phyloP scores from a whole-genome alignment of 495 filamentous ascomycete species.

The Thozetella sp. region DNA sequence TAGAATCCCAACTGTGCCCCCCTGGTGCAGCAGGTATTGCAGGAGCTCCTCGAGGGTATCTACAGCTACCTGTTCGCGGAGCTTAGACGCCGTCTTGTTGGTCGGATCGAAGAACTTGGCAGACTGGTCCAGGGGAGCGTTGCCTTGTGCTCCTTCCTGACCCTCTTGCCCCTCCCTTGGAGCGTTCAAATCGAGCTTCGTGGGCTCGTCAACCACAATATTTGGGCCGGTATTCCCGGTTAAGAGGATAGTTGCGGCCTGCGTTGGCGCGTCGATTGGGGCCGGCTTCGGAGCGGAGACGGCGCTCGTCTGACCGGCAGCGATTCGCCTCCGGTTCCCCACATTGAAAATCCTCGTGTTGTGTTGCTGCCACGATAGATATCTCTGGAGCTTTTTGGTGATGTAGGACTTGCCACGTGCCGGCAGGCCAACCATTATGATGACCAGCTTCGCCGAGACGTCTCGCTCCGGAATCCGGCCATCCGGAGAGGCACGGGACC shows the following conservation, averaged over 20 bases:
- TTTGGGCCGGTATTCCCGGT: slow-evolving; percentile 39
- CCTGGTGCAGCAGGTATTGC: slow-evolving; percentile 78
- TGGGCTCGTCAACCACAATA: slow-evolving; percentile 31
- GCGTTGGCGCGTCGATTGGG: slow-evolving; percentile 34
- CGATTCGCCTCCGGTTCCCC: slow-evolving; percentile 83
- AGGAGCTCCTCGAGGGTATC: slow-evolving; percentile 91
- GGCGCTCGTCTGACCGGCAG: slow-evolving; percentile 54
- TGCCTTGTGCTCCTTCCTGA: slow-evolving; percentile 45
- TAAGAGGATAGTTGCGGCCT: slow-evolving; percentile 48
- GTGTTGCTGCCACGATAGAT: slow-evolving; percentile 96
- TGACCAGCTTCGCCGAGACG: slow-evolving; percentile 92
- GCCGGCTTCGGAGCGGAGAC: slow-evolving; percentile 20
- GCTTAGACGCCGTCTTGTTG: slow-evolving; percentile 77
- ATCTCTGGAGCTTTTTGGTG: slow-evolving; percentile 94
- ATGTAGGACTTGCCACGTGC: slow-evolving; percentile 97
- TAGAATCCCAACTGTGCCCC: slow-evolving; percentile 94
- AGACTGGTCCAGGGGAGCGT: slow-evolving; percentile 69
- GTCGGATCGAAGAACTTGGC: slow-evolving; percentile 93
- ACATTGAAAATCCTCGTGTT: slow-evolving; percentile 97
- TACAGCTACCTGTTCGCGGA: slow-evolving; percentile 89
- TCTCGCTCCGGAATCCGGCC: slow-evolving; percentile 90
- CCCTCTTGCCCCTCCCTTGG: not conserved
- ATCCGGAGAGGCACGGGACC: slow-evolving; percentile 91
- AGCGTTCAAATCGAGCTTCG: slow-evolving; percentile 31
- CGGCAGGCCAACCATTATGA: slow-evolving; percentile 97